phyloP scores from a whole-genome alignment of 352 stramenopile genomes.

The Elongisporangium prolatum region DNA sequence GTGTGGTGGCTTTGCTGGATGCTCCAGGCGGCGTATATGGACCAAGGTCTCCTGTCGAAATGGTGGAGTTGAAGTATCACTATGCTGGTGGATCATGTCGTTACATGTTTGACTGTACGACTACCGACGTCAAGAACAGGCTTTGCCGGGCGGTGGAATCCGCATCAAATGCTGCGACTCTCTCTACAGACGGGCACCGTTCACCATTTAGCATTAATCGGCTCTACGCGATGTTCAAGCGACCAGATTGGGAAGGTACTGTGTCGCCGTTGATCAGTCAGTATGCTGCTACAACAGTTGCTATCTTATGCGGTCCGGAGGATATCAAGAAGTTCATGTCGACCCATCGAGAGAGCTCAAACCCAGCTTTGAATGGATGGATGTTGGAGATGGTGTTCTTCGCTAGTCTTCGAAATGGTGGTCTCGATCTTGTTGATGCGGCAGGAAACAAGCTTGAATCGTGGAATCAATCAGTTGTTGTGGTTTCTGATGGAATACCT shows the following conservation, averaged over 20 bases:
- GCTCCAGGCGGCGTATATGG: background rate
- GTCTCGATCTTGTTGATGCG: too few species aligned
- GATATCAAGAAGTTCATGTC: too few species aligned
- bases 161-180: background rate
- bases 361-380: slow-evolving; percentile 14
- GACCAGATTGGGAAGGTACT: too few species aligned
- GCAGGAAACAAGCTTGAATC: background rate
- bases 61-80: too few species aligned
- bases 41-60: too few species aligned
- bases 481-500: slow-evolving; percentile 7
- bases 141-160: too few species aligned
- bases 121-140: too few species aligned
- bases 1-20: slow-evolving; percentile 2
- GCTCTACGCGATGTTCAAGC: too few species aligned
- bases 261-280: slow-evolving; percentile 5
- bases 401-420: slow-evolving; percentile 12
- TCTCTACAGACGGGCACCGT: background rate
- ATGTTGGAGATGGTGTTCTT: slow-evolving; percentile 19
- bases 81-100: too few species aligned
- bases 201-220: background rate
- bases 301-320: slow-evolving; percentile 11
- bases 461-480: too few species aligned
- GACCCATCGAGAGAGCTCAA: slow-evolving; percentile 9
- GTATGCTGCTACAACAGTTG: slow-evolving; percentile 9
- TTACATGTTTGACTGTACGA: too few species aligned